phyloP scores from a whole-genome alignment of 2,329 filamentous ascomycete species.

The Hypoxylon sp. region DNA sequence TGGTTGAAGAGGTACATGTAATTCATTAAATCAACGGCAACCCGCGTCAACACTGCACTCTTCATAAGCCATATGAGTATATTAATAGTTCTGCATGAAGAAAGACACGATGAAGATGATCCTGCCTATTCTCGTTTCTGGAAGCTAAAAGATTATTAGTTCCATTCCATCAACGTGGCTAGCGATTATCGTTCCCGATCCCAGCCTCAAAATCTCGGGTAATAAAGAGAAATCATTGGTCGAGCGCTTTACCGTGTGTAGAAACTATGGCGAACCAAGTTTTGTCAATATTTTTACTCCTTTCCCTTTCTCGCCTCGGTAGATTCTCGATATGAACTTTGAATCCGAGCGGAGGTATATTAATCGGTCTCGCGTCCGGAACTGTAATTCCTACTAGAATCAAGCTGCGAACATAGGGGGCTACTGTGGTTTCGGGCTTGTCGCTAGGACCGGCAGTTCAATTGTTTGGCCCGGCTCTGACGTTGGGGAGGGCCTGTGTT shows the following conservation, averaged over 20 bases:
- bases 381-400: conserved; percentile 6
- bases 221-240: conserved; percentile 48
- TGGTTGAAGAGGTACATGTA: conserved; percentile 54
- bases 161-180: conserved; percentile 33
- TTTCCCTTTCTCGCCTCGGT: conserved; percentile 12
- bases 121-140: conserved; percentile 32
- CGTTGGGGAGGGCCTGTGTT: conserved; percentile 28
- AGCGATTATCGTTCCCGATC: conserved; percentile 39
- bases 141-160: conserved; percentile 26
- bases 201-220: conserved; percentile 48
- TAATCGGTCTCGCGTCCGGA: conserved; percentile 12
- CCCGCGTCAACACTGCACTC: conserved; percentile 57
- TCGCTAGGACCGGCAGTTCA: conserved; percentile 1
- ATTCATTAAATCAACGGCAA: conserved; percentile 57
- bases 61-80: conserved; percentile 46
- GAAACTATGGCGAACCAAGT: conserved; percentile 33
- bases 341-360: conserved; percentile 15
- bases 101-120: conserved; percentile 51
- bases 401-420: neutral
- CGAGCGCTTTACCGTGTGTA: conserved; percentile 21
- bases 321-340: conserved; percentile 14
- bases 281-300: conserved; percentile 16
- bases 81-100: conserved; percentile 52
- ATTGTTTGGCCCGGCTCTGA: conserved; percentile 11
- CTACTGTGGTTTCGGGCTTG: conserved; percentile 13